phyloP scores from a whole-genome alignment of 805 yeast species.

The Kodamaea sagamina region DNA sequence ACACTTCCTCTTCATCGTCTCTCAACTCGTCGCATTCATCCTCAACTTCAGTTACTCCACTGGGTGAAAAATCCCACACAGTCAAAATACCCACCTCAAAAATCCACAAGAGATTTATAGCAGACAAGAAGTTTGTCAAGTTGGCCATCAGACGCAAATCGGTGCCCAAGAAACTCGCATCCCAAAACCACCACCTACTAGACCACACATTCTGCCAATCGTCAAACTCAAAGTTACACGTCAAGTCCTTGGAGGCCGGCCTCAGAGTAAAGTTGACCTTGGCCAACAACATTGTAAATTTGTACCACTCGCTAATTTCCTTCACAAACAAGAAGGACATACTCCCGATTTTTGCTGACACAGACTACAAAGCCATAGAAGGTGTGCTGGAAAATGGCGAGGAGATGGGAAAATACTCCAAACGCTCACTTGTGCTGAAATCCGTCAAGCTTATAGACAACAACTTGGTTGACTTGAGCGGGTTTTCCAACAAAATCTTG shows the following conservation, averaged over 20 bases:
- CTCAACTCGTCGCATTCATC: too few relatives aligned
- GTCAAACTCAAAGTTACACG: conserved; percentile 33
- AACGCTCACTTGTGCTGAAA: conserved; percentile 21
- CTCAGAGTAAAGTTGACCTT: conserved; percentile 50
- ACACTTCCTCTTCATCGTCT: background rate
- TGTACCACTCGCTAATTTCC: conserved; percentile 47
- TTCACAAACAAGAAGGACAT: conserved; percentile 28
- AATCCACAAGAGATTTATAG: conserved; percentile 14
- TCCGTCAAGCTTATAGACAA: conserved; percentile 40
- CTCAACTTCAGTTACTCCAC: background rate
- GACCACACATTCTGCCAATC: background rate
- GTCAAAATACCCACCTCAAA: conserved; percentile 16
- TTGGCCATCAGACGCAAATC: conserved; percentile 38
- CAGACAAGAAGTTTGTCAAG: conserved; percentile 15
- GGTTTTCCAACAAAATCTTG: conserved; percentile 38
- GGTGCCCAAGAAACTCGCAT: conserved; percentile 17
- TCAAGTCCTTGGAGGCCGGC: conserved; percentile 52
- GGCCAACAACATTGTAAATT: conserved; percentile 44
- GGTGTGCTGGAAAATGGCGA: background rate
- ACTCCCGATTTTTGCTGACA: conserved; percentile 14
- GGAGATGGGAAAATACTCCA: conserved; percentile 1
- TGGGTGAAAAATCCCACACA: background rate
- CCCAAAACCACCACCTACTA: background rate
- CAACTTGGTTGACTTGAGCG: conserved; percentile 39
- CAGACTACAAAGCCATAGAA: conserved; percentile 7